These are phyloP conservation scores for Fusarium pseudograminearum DNA, from an alignment of 2,329 filamentous ascomycete species.

Conservation along the genomic window DNA sequence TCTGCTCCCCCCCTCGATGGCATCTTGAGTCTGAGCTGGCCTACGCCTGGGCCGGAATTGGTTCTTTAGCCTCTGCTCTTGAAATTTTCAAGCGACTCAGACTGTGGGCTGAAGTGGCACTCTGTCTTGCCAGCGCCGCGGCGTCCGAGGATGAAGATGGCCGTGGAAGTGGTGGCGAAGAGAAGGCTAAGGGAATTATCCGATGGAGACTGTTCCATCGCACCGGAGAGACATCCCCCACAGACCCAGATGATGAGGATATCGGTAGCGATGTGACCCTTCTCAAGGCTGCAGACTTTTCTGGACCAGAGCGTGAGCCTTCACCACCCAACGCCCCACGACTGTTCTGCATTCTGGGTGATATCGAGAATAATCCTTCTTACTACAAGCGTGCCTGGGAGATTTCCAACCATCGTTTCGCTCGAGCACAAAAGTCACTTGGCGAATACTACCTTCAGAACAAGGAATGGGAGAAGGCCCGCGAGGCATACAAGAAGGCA, in stretches of 20 bases:
- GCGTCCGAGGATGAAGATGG: conserved; percentile 69
- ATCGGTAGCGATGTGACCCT: conserved; percentile 62
- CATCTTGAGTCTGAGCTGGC: conserved; percentile 94
- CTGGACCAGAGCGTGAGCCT: conserved; percentile 74
- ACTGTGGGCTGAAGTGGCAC: conserved; percentile 93
- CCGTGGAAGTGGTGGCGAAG: conserved; percentile 72
- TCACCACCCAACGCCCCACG: conserved; percentile 86
- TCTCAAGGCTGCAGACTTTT: conserved; percentile 66
- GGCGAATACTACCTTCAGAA: conserved; percentile 80
- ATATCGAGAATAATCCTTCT: conserved; percentile 79
- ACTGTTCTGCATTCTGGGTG: conserved; percentile 92
- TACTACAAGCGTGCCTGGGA: conserved; percentile 92
- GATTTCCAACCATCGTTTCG: conserved; percentile 82
- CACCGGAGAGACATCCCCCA: conserved; percentile 55
- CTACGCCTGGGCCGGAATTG: conserved; percentile 89
- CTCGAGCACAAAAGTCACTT: conserved; percentile 87
- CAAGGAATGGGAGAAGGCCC: conserved; percentile 76
- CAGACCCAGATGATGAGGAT: conserved; percentile 64
- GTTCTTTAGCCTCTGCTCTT: conserved; percentile 87
- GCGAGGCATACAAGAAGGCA: conserved; percentile 81
- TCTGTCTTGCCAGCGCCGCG: conserved; percentile 79
- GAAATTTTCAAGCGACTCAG: conserved; percentile 95
- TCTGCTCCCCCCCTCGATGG: conserved; percentile 90
- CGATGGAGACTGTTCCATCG: conserved; percentile 82
- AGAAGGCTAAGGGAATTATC: conserved; percentile 82